A percentile compares a stretch with the other conserved stretches of the same genome.
Conservation (phyloP, 2,329 filamentous ascomycete genomes). For the Apiospora arundinis region DNA sequence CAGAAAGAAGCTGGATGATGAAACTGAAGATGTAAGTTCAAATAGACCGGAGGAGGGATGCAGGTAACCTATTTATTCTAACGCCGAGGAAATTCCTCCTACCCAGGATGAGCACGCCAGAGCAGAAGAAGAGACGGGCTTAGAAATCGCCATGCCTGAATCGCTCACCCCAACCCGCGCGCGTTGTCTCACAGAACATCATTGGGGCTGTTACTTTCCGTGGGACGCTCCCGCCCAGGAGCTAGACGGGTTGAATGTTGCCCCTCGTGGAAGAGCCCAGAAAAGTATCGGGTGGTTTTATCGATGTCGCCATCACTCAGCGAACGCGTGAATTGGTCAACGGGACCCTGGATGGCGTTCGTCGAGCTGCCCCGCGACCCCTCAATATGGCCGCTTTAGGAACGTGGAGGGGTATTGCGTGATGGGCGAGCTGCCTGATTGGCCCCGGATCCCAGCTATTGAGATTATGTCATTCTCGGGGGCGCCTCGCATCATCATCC, state of each 20-base stretch:
- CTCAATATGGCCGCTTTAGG: conserved; percentile 17
- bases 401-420: conserved; percentile 22
- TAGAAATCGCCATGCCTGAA: conserved; percentile 13
- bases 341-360: not conserved
- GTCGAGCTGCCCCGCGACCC: conserved; percentile 21
- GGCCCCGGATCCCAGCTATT: conserved; percentile 14
- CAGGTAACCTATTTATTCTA: conserved; percentile 18
- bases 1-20: conserved; percentile 8
- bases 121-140: not conserved
- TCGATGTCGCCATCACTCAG: conserved; percentile 21
- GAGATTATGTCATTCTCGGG: conserved; percentile 21
- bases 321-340: conserved; percentile 16
- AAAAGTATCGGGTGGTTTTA: not conserved
- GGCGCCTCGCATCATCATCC: conserved; percentile 7
- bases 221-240: conserved; percentile 3
- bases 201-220: not conserved
- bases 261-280: not conserved
- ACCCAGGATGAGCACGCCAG: conserved; percentile 3
- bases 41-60: not conserved
- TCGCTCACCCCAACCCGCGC: not conserved
- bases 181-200: not conserved
- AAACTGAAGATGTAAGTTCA: conserved; percentile 15
- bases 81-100: conserved; percentile 1
- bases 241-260: not conserved
- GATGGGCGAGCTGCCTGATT: conserved; percentile 20